Base-by-base conservation (phyloP, 2,329 filamentous ascomycete genomes). In the Diaporthe vaccinii region DNA sequence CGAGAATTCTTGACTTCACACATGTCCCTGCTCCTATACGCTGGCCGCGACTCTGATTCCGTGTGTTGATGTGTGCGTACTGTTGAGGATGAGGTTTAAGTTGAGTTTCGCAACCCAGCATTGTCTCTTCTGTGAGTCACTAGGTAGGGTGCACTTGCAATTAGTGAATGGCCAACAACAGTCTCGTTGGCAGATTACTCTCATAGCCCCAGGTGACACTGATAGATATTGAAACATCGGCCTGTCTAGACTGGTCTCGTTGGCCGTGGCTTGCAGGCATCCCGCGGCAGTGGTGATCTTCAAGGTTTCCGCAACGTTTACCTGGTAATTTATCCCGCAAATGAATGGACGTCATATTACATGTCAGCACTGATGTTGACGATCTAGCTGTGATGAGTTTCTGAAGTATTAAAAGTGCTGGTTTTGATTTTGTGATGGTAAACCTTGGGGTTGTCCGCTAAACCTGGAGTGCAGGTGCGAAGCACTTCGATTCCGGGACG, bases 361-460 rank as follows among this genome's bases (percentile, higher is more conserved):
- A 25, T 22, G 4, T 3, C 14, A 17, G 14, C 17, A 28, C 44
- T 20, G 61, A 46, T 34, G 3, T 20, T 9, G 8, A 3, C 15
- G 41, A 31, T 46, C 3, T 31, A 46, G 2, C 61, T 46, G 15
- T 14, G 7, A 20, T 2, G 15, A n/a, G n/a, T n/a, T 28, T 46
- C 9, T 10, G 25, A 49, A 65, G 41, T 20, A 46, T 25, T 25
- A 3, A 8, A 17, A 7, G 9, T 22, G 10, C 39, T 25, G n/a
- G 15, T 22, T 62, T 65, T 62, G 15, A 44, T 31, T 46, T 46
- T 46, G 39, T 65, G 61, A 46, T n/a, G 39, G 41, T n/a, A 65
- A 65, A 65, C 39, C 61, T 65, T 65, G 17, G 7, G 25, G 41
- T 25, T 65, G 61, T 31, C 61, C 46, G 20, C 61, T 25, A 28